Evolutionary conservation across 2,329 filamentous ascomycete genomes (phyloP), one percentile per base, ranked within the genome.

Genomic region (Domatiomyces globalis): DNA sequence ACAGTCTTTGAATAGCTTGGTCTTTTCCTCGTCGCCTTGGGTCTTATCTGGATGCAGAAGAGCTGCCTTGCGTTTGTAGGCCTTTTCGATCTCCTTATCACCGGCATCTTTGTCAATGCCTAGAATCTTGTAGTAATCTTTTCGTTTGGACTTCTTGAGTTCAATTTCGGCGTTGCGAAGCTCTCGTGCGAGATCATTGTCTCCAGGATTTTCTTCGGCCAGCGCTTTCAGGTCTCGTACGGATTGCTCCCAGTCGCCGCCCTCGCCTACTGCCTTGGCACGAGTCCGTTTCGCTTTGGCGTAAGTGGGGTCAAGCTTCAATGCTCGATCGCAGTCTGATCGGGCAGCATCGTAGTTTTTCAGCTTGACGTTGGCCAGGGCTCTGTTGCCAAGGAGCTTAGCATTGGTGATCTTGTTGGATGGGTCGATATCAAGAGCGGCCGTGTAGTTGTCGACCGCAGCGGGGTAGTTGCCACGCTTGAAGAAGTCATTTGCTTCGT

Each of bases 41-140:
- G 96, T 98, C 80, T 98, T 98, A 73, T 98, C 92, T 2, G 92
- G 92, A 68, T 98, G 92, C 66, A 95, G 85, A 58, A 89, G 76
- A 60, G 98, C 90, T 51, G 92, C 92, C 64, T 95, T 77, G 70
- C 92, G 95, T 59, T 90, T 82, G 73, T 98, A 98, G 1, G 90
- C 92, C 73, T 89, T 90, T 77, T 96, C 98, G 73, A 98, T 92
- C 50, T 92, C 81, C 52, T 75, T 75, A 19, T 94, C 87, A 43
- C 78, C 79, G 39, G 88, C 88, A 56, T 89, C 84, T 75, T 95
- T 96, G 52, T 84, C 74, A 7, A 98, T 73, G 5, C 83, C 85
- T 49, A 98, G 80, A 59, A 96, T 95, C 78, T 95, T 95, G 75
- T 98, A 98, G 72, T 95, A 96, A 65, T 98, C 92, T 71, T 98